Evolutionary conservation across 2,329 filamentous ascomycete species (phyloP), one percentile per base, ranked within the genome.

Genomic region (Clonostachys chloroleuca): DNA sequence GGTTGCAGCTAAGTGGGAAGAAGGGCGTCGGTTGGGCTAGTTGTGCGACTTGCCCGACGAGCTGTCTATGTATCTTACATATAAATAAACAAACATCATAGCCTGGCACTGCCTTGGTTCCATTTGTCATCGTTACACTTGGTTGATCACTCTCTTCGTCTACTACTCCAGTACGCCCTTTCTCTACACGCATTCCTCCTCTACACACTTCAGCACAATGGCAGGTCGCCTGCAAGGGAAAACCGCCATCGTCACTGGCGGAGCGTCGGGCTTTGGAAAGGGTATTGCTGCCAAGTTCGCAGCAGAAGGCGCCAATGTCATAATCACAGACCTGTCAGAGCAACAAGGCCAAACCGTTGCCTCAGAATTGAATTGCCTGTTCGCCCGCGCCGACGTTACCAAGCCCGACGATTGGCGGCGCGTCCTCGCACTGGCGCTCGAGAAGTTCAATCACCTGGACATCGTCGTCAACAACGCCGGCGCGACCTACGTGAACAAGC

Each of bases 321-420:
- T 47, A 3, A 36, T n/a, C 39, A 16, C 40, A 12, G 45, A 47
- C 34, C 40, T 47, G 12, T 50, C 49, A 16, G 45, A 46, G 17
- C 36, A 44, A 13, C 48, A 54, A 34, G 51, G 51, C 3, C 49
- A 44, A 14, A 49, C 51, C 30, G 46, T 51, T 3, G 52, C 7
- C 51, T 53, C 34, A 47, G 50, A 34, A 51, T 52, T 47, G 40
- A n/a, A 12, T 12, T 30, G 8, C 17, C 34, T 45, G 35, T 51
- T 49, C 47, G 10, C 34, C n/a, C 34, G 20, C 18, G 33, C 42
- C 39, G 42, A 51, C 20, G 47, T 51, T 4, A 54, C 47, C 6
- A 34, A 37, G 18, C 13, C 14, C 17, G 44, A 39, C 8, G 50
- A 45, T 44, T 51, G 50, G 50, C 34, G 43, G 13, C 17, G 16